These are phyloP conservation scores for Ampelomyces quisqualis DNA, from an alignment of 2,329 filamentous ascomycete genomes.

Conservation along the genomic window DNA sequence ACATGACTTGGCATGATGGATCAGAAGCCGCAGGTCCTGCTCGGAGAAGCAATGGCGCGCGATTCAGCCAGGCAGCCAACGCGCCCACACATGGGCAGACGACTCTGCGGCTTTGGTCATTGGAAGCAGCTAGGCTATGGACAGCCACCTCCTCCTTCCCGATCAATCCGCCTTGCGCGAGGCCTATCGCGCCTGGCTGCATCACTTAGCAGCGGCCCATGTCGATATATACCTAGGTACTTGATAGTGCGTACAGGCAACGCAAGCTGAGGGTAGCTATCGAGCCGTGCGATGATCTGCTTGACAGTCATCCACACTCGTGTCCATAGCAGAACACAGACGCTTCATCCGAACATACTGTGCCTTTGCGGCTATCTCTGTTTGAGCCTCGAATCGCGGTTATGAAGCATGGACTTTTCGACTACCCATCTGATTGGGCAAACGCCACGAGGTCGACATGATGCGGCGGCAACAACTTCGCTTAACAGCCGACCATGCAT, in stretches of 20 bases:
- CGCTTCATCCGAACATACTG: slow-evolving; percentile 47
- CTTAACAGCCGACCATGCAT: slow-evolving; percentile 24
- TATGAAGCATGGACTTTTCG: slow-evolving; percentile 21
- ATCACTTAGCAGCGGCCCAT: slow-evolving; percentile 61
- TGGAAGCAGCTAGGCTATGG: slow-evolving; percentile 31
- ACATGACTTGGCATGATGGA: slow-evolving; percentile 10
- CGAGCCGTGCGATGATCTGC: slow-evolving; percentile 42
- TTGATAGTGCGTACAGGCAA: slow-evolving; percentile 63
- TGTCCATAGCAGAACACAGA: slow-evolving; percentile 69
- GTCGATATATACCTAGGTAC: slow-evolving; percentile 62
- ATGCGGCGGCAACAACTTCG: slow-evolving; percentile 26
- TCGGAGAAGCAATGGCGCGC: slow-evolving; percentile 12
- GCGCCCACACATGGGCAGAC: slow-evolving; percentile 26
- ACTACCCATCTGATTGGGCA: slow-evolving; percentile 23
- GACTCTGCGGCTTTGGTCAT: slow-evolving; percentile 24
- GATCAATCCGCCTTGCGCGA: slow-evolving; percentile 37
- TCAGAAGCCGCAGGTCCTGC: slow-evolving; percentile 14
- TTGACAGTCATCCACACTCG: slow-evolving; percentile 68
- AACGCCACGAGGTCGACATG: slow-evolving; percentile 25
- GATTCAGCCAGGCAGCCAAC: slow-evolving; percentile 20
- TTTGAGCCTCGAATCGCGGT: slow-evolving; percentile 33
- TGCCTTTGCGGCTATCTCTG: slow-evolving; percentile 44
- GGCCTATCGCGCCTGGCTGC: slow-evolving; percentile 38
- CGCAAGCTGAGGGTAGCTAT: slow-evolving; percentile 51
- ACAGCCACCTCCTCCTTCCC: slow-evolving; percentile 37